phyloP scores from a whole-genome alignment of 2,329 filamentous ascomycete genomes.

The Ampelomyces quisqualis region DNA sequence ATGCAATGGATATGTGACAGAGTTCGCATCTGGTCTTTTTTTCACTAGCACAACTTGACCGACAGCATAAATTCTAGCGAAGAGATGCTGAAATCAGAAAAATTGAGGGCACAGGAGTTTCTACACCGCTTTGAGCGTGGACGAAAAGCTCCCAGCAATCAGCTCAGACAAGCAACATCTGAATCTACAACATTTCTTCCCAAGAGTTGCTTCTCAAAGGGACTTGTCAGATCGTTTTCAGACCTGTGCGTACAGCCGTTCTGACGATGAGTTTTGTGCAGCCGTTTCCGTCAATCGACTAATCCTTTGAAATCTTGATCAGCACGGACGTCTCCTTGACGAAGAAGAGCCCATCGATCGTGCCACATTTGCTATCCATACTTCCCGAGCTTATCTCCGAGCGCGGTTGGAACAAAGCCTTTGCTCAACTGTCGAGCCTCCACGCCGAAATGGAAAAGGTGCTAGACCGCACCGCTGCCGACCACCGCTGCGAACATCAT shows the following conservation, averaged over 20 bases:
- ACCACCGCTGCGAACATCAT: conserved; percentile 27
- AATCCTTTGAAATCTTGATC: conserved; percentile 32
- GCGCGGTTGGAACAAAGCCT: conserved; percentile 32
- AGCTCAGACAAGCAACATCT: conserved; percentile 14
- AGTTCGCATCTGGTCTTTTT: conserved; percentile 19
- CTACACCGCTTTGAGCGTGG: conserved; percentile 19
- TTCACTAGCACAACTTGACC: conserved; percentile 4
- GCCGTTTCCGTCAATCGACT: conserved; percentile 9
- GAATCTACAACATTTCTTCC: conserved; percentile 25
- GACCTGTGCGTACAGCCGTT: conserved; percentile 11
- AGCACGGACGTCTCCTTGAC: conserved; percentile 27
- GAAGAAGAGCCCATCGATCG: conserved; percentile 32
- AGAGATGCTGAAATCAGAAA: too few species aligned
- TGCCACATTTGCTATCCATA: conserved; percentile 23
- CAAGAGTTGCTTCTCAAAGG: conserved; percentile 30
- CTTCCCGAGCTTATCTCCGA: conserved; percentile 20
- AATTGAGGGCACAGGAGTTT: conserved; percentile 10
- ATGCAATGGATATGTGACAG: conserved; percentile 11
- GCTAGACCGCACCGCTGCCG: conserved; percentile 17
- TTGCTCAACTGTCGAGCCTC: conserved; percentile 22
- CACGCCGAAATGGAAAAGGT: conserved; percentile 23
- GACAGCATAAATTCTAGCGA: background rate
- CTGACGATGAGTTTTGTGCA: conserved; percentile 1
- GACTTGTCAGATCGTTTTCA: conserved; percentile 18
- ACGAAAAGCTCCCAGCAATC: conserved; percentile 29